phyloP scores from a whole-genome alignment of 208 protist genomes.

The Blechomonas ayalai region DNA sequence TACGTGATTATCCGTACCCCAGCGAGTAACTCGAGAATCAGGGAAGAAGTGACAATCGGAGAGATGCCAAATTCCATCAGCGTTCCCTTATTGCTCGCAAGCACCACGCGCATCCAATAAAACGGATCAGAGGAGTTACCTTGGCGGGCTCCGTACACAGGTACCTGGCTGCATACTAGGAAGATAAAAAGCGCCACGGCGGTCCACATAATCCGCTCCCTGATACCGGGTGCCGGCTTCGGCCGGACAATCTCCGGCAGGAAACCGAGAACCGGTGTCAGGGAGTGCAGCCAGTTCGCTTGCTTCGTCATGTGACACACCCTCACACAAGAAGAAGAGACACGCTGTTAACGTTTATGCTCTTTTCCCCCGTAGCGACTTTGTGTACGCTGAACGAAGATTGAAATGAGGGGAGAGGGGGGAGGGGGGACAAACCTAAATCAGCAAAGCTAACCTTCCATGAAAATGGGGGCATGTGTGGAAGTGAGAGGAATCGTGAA shows the following conservation, averaged over 20 bases:
- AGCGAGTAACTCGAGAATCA: conserved; percentile 98
- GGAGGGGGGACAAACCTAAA: too few relatives aligned
- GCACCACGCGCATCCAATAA: conserved; percentile 99
- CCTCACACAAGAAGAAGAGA: neutral
- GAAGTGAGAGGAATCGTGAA: too few relatives aligned
- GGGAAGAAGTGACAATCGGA: conserved; percentile 95
- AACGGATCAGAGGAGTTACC: conserved; percentile 96
- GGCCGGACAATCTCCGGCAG: conserved; percentile 95
- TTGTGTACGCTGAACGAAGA: conserved; percentile 3
- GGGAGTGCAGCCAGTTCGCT: conserved; percentile 63
- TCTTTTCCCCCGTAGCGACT: conserved; percentile 1
- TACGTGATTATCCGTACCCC: conserved; percentile 96
- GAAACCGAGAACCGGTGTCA: conserved; percentile 93
- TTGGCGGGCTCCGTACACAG: conserved; percentile 97
- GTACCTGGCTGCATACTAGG: conserved; percentile 99
- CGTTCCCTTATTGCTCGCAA: conserved; percentile 99
- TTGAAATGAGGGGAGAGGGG: conserved; percentile 10
- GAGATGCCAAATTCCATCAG: conserved; percentile 99
- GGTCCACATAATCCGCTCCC: conserved; percentile 98
- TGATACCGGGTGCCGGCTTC: conserved; percentile 82
- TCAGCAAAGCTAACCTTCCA: too few relatives aligned
- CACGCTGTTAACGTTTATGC: conserved; percentile 5
- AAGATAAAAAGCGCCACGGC: conserved; percentile 98
- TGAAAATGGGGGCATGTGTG: too few relatives aligned
- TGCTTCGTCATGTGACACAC: conserved; percentile 15